These are phyloP conservation scores for Coniochaeta sp. DNA, from an alignment of 2,329 filamentous ascomycete species.

Conservation along the genomic window DNA sequence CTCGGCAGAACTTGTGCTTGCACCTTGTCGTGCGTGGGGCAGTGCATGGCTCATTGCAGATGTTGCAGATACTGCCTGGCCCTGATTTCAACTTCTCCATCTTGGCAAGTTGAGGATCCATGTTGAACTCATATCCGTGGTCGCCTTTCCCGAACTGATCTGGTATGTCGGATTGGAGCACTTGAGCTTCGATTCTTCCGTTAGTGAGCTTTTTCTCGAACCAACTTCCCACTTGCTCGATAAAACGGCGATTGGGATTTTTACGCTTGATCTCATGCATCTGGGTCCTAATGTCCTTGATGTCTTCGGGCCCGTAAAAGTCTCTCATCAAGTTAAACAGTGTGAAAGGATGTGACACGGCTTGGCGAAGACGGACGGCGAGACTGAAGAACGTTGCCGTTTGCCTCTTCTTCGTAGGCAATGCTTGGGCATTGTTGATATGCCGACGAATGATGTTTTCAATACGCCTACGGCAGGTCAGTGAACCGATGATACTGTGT, in stretches of 20 bases:
- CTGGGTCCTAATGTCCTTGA: not conserved
- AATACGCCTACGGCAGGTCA: not conserved
- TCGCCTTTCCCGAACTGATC: not conserved
- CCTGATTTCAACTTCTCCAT: constrained; percentile 1
- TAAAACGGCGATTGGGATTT: constrained; percentile 1
- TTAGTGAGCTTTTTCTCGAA: constrained; percentile 4
- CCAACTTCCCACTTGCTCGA: constrained; percentile 8
- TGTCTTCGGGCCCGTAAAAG: constrained; percentile 3
- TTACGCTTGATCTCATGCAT: not conserved
- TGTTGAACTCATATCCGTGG: constrained; percentile 4
- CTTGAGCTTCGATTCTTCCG: not conserved
- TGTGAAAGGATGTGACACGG: constrained; percentile 8
- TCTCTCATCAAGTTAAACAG: constrained; percentile 8
- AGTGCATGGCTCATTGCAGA: not conserved
- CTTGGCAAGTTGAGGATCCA: not conserved
- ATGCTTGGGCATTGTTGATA: not conserved
- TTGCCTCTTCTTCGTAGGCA: not conserved
- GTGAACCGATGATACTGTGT: not conserved
- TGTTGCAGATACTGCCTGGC: constrained; percentile 1
- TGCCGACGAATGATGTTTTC: not conserved
- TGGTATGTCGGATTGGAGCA: not conserved
- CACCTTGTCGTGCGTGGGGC: constrained; percentile 18
- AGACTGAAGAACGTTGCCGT: constrained; percentile 3
- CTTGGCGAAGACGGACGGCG: constrained; percentile 8
- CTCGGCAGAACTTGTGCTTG: constrained; percentile 21